Percentiles rank a stretch among this genome's conserved stretches.
These are phyloP conservation scores for Penicillium psychrosexuale DNA, from an alignment of 2,329 filamentous ascomycete genomes.

Conservation along the genomic window DNA sequence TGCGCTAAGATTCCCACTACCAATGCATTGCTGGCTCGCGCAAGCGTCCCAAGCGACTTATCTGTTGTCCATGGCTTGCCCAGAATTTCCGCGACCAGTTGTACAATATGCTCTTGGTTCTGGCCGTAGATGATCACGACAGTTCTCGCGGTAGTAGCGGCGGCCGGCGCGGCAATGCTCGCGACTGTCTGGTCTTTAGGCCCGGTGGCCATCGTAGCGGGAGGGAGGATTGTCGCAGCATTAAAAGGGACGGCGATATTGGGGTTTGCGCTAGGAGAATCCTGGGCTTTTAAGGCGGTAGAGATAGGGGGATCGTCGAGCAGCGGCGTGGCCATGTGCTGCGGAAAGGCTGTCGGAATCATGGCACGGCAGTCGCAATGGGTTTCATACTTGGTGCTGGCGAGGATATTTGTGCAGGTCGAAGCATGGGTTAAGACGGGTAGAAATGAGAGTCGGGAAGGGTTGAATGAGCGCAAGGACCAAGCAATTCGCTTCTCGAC, in stretches of 20 bases:
- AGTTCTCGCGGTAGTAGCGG: conserved; percentile 20
- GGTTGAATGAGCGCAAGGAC: not conserved
- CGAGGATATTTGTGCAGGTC: not conserved
- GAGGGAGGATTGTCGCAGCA: conserved; percentile 8
- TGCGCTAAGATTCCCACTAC: conserved; percentile 64
- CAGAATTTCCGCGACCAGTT: conserved; percentile 72
- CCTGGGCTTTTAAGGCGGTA: conserved; percentile 17
- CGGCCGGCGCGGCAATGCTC: not conserved
- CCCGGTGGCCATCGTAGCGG: not conserved
- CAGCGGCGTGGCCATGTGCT: conserved; percentile 34
- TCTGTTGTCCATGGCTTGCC: conserved; percentile 68
- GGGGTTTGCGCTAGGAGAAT: conserved; percentile 6
- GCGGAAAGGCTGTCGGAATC: conserved; percentile 34
- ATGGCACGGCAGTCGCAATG: conserved; percentile 29
- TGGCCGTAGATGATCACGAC: conserved; percentile 67
- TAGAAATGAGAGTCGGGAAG: not conserved
- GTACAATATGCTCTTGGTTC: conserved; percentile 71
- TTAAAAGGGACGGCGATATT: conserved; percentile 12
- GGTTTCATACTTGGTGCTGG: conserved; percentile 27
- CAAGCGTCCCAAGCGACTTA: conserved; percentile 55
- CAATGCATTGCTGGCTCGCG: conserved; percentile 55
- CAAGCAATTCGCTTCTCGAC: not conserved
- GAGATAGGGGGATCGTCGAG: conserved; percentile 25
- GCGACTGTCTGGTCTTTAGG: not conserved
- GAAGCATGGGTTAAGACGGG: not conserved